Conservation (phyloP, 352 stramenopile species). For the Phytophthora megakarya region DNA sequence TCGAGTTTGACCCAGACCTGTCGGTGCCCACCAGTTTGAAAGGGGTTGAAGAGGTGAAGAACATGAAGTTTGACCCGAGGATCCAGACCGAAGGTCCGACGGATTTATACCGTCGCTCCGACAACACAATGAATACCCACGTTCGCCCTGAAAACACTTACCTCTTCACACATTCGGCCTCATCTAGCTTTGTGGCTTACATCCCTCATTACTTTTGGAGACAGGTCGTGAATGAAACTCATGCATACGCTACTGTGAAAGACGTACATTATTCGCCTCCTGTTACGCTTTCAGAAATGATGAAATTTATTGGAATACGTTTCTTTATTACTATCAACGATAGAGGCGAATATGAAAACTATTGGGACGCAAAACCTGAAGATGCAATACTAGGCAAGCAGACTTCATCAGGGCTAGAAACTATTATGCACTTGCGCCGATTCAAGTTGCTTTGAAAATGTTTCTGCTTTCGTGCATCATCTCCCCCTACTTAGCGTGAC, state of each 20-base stretch:
- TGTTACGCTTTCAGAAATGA: conserved; percentile 28
- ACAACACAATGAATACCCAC: background rate
- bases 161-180: conserved; percentile 13
- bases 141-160: conserved; percentile 10
- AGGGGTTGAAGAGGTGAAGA: conserved; percentile 9
- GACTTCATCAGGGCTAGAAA: conserved; percentile 4
- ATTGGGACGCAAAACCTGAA: conserved; percentile 26
- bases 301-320: conserved; percentile 37
- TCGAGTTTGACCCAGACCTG: conserved; percentile 13
- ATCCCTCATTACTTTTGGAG: conserved; percentile 2
- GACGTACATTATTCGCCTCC: background rate
- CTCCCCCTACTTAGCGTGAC: background rate
- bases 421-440: conserved; percentile 26
- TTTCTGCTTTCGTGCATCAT: conserved; percentile 22
- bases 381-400: conserved; percentile 14
- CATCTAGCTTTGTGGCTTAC: conserved; percentile 10
- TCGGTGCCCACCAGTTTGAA: background rate
- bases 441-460: conserved; percentile 28
- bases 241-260: conserved; percentile 2
- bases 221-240: conserved; percentile 4
- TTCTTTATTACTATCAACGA: conserved; percentile 25
- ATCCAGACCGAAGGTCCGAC: background rate
- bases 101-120: conserved; percentile 5
- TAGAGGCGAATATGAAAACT: too few relatives aligned
- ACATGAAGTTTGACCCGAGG: conserved; percentile 10